phyloP scores from a whole-genome alignment of 495 filamentous ascomycete genomes.

The Talaromyces ruber region DNA sequence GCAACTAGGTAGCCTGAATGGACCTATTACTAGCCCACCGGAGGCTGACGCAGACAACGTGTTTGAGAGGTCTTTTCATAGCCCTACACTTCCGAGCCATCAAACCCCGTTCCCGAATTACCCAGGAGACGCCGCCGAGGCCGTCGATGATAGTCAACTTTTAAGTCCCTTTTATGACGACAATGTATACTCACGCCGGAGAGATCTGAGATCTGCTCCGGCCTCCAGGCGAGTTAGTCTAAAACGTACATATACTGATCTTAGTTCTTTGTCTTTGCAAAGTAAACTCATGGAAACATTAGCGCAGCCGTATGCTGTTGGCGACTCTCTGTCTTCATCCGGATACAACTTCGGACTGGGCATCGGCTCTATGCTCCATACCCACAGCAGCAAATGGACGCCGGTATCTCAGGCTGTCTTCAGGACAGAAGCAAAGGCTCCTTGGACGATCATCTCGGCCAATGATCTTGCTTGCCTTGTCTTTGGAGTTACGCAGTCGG shows the following conservation, averaged over 20 bases:
- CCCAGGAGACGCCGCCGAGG: neutral
- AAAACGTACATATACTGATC: conserved; percentile 84
- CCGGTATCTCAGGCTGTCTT: conserved; percentile 95
- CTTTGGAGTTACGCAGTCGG: conserved; percentile 89
- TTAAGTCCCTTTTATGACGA: conserved; percentile 25
- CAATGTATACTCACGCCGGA: conserved; percentile 22
- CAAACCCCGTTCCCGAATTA: neutral
- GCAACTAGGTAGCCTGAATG: conserved; percentile 33
- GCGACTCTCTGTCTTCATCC: conserved; percentile 36
- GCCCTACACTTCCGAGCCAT: conserved; percentile 23
- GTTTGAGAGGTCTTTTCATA: conserved; percentile 67
- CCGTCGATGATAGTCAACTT: conserved; percentile 14
- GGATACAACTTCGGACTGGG: conserved; percentile 20
- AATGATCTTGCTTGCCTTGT: conserved; percentile 95
- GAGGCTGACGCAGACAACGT: conserved; percentile 59
- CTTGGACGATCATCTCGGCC: conserved; percentile 94
- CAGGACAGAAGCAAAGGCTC: conserved; percentile 76
- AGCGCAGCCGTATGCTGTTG: conserved; percentile 68
- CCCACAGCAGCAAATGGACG: conserved; percentile 81
- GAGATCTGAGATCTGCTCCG: conserved; percentile 26
- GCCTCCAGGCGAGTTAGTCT: conserved; percentile 59
- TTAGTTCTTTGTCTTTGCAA: conserved; percentile 59
- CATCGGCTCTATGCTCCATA: conserved; percentile 51
- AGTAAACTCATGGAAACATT: conserved; percentile 81
- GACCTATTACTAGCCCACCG: conserved; percentile 71